Evolutionary conservation across 805 yeast species (phyloP).

Genomic region (Cyberlindnera mycetangii): DNA sequence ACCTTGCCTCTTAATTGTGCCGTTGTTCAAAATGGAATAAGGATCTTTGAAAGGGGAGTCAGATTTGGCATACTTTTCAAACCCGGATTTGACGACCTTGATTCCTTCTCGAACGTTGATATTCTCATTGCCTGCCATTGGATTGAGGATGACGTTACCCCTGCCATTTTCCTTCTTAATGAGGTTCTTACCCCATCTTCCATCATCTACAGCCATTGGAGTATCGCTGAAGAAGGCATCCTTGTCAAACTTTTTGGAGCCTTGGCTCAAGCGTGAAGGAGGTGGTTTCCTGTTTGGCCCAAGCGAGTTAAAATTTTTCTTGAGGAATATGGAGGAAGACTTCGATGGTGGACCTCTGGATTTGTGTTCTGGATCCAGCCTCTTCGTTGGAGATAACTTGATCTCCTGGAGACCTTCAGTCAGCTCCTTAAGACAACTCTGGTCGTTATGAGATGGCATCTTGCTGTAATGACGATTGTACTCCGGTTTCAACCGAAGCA

Average conservation of each 20-base stretch:
- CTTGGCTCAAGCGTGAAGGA: neutral
- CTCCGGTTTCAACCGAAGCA: no score
- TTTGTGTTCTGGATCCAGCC: conserved; percentile 10
- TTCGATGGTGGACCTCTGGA: conserved; percentile 7
- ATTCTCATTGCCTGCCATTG: conserved; percentile 6
- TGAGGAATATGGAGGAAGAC: conserved; percentile 23
- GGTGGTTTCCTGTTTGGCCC: conserved; percentile 11
- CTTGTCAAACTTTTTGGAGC: conserved; percentile 12
- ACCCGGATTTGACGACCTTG: conserved; percentile 13
- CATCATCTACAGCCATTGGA: conserved; percentile 24
- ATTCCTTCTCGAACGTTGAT: conserved; percentile 13
- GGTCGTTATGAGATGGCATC: neutral
- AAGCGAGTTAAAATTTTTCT: conserved; percentile 22
- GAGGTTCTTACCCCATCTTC: conserved; percentile 23
- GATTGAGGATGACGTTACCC: conserved; percentile 13
- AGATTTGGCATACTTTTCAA: conserved; percentile 17
- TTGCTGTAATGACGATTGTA: no score
- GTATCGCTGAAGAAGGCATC: conserved; percentile 18
- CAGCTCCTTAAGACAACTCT: conserved; percentile 6
- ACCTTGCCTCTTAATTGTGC: conserved; percentile 16
- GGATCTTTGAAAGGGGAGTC: conserved; percentile 27
- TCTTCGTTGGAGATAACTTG: conserved; percentile 16
- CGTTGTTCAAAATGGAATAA: conserved; percentile 21
- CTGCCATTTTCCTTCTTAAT: conserved; percentile 4
- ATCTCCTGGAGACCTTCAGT: conserved; percentile 10